phyloP scores from a whole-genome alignment of 345 rosid genomes.

The Bruguiera parviflora region DNA sequence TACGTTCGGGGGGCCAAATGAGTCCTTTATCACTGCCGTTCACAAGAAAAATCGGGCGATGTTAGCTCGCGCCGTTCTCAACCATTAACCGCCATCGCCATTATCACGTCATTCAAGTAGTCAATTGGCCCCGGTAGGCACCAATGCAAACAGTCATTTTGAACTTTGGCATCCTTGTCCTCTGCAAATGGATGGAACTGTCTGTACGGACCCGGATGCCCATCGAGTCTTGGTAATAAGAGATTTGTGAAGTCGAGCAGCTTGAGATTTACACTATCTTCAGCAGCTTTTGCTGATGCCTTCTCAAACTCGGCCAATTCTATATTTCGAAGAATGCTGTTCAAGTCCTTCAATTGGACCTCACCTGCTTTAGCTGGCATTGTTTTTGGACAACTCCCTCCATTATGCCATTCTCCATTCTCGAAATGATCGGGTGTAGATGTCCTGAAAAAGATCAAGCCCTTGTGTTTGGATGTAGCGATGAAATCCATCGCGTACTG shows the following conservation, averaged over 20 bases:
- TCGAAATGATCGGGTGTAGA: slow-evolving; percentile 94
- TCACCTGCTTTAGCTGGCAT: slow-evolving; percentile 70
- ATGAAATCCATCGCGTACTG: slow-evolving; percentile 53
- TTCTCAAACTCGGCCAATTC: slow-evolving; percentile 62
- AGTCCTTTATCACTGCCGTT: no score
- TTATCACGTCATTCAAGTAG: slow-evolving; percentile 75
- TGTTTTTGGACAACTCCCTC: slow-evolving; percentile 62
- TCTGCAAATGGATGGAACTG: slow-evolving; percentile 60
- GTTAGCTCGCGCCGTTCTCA: slow-evolving; percentile 7
- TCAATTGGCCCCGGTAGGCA: slow-evolving; percentile 97
- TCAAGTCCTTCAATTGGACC: slow-evolving; percentile 49
- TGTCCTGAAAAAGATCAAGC: slow-evolving; percentile 65
- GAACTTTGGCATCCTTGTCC: slow-evolving; percentile 62
- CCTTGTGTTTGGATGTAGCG: slow-evolving; percentile 46
- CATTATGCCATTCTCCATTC: slow-evolving; percentile 87
- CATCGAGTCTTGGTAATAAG: slow-evolving; percentile 67
- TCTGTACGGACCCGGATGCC: slow-evolving; percentile 91
- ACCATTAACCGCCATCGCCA: slow-evolving; percentile 60
- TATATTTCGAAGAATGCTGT: slow-evolving; percentile 50
- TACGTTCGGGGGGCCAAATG: no score
- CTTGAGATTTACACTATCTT: slow-evolving; percentile 47
- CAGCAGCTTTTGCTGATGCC: slow-evolving; percentile 41
- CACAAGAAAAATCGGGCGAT: no score
- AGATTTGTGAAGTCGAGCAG: slow-evolving; percentile 76
- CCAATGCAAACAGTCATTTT: slow-evolving; percentile 95